phyloP scores from a whole-genome alignment of 768 basidiomycete genomes.

The Xanthoconium purpureum region DNA sequence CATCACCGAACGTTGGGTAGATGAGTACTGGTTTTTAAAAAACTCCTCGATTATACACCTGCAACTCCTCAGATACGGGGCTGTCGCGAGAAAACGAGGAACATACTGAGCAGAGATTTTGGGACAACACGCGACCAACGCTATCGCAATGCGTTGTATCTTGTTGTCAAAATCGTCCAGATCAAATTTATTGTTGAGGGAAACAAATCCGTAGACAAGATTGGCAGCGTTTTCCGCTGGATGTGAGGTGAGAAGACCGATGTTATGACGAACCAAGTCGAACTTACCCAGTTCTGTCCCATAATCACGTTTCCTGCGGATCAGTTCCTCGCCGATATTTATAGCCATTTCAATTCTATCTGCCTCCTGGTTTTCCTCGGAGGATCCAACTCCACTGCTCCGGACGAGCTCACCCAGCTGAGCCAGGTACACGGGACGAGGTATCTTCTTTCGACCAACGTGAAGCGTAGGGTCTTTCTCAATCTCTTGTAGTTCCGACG shows the following conservation, averaged over 20 bases:
- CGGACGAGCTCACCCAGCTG: slow-evolving; percentile 82
- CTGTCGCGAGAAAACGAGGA: background rate
- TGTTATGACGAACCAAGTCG: background rate
- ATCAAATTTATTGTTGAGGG: slow-evolving; percentile 83
- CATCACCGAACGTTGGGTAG: slow-evolving; percentile 78
- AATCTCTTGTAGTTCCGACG: slow-evolving; percentile 76
- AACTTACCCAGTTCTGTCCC: slow-evolving; percentile 80
- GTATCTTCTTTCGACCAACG: slow-evolving; percentile 63
- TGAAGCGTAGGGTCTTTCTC: slow-evolving; percentile 82
- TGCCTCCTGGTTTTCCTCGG: slow-evolving; percentile 62
- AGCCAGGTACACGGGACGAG: slow-evolving; percentile 85
- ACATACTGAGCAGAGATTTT: slow-evolving; percentile 76
- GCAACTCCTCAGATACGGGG: slow-evolving; percentile 4
- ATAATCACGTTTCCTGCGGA: slow-evolving; percentile 78
- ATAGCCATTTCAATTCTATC: slow-evolving; percentile 81
- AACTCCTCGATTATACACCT: slow-evolving; percentile 89
- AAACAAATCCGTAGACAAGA: slow-evolving; percentile 67
- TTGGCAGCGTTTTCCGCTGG: slow-evolving; percentile 89
- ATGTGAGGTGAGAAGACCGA: background rate
- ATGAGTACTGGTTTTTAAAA: slow-evolving; percentile 91
- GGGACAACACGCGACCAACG: slow-evolving; percentile 79
- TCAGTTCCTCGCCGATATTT: slow-evolving; percentile 73
- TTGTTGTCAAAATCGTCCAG: slow-evolving; percentile 72
- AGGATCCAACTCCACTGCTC: slow-evolving; percentile 46
- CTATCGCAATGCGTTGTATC: slow-evolving; percentile 72